These are phyloP conservation scores for Russula vinacea DNA, from an alignment of 768 basidiomycete species.

Conservation along the genomic window DNA sequence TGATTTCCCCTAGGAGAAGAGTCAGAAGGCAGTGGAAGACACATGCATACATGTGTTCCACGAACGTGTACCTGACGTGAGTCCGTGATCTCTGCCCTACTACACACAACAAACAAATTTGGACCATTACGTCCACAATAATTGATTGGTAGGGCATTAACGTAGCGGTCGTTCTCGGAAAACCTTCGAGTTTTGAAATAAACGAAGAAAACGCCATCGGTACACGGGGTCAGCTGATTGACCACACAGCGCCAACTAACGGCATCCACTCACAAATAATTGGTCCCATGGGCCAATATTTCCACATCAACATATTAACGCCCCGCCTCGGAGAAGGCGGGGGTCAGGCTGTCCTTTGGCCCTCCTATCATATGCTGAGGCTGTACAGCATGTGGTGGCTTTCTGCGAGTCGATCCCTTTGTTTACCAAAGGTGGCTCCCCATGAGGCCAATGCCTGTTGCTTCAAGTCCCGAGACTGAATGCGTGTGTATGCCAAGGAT, in stretches of 20 bases:
- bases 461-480: neutral
- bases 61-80: neutral
- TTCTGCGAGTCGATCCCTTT: neutral
- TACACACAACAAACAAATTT: neutral
- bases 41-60: neutral
- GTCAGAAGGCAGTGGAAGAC: neutral
- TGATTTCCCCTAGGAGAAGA: neutral
- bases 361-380: neutral
- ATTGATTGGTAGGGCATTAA: neutral
- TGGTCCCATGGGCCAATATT: neutral
- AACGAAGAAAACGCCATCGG: neutral
- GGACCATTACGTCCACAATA: neutral
- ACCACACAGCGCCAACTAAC: neutral
- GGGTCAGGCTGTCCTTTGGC: neutral
- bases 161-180: neutral
- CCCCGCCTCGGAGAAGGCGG: neutral
- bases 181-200: neutral
- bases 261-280: neutral
- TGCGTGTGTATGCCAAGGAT: neutral
- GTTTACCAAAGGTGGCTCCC: neutral
- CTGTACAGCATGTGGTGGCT: neutral
- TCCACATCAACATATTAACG: neutral
- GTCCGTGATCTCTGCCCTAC: neutral
- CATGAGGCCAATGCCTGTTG: neutral
- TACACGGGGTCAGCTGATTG: constrained; percentile 1